phyloP scores from a whole-genome alignment of 805 yeast species.

The Teunomyces aglyptinius region DNA sequence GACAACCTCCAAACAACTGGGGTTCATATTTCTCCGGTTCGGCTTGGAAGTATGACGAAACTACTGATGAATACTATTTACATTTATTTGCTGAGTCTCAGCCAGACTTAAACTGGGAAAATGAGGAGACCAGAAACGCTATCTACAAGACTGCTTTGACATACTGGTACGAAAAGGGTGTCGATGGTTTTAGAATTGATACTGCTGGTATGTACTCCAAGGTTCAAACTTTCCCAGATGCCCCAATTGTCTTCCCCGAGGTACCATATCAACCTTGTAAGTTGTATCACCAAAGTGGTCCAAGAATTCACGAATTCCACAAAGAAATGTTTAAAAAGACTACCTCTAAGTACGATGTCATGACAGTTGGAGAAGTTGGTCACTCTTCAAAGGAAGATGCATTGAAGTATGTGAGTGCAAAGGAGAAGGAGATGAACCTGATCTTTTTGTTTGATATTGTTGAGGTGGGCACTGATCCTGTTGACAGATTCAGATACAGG shows the following conservation, averaged over 20 bases:
- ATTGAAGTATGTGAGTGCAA: slow-evolving; percentile 41
- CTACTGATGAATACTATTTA: slow-evolving; percentile 53
- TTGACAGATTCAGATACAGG: slow-evolving; percentile 32
- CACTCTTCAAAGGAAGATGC: slow-evolving; percentile 38
- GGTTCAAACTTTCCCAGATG: slow-evolving; percentile 44
- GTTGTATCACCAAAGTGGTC: slow-evolving; percentile 41
- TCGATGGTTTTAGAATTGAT: slow-evolving; percentile 60
- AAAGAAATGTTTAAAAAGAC: slow-evolving; percentile 46
- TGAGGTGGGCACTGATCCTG: slow-evolving; percentile 33
- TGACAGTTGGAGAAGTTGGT: slow-evolving; percentile 61
- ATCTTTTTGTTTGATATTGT: slow-evolving; percentile 33
- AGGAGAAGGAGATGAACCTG: slow-evolving; percentile 37
- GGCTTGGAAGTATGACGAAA: slow-evolving; percentile 57
- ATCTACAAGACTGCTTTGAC: slow-evolving; percentile 47
- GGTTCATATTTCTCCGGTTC: slow-evolving; percentile 48
- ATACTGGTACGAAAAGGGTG: slow-evolving; percentile 55
- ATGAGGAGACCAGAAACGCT: slow-evolving; percentile 33
- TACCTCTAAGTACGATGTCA: slow-evolving; percentile 45
- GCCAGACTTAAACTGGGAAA: slow-evolving; percentile 65
- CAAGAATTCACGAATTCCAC: slow-evolving; percentile 57
- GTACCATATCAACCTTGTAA: slow-evolving; percentile 38
- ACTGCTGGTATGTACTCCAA: slow-evolving; percentile 54
- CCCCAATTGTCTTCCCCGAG: slow-evolving; percentile 44
- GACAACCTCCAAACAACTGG: slow-evolving; percentile 61
- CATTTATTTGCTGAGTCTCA: slow-evolving; percentile 51